Percentiles rank a stretch among this genome's conserved stretches.
These are phyloP conservation scores for Claviceps arundinis DNA, from an alignment of 2,329 filamentous ascomycete species.

Conservation along the genomic window DNA sequence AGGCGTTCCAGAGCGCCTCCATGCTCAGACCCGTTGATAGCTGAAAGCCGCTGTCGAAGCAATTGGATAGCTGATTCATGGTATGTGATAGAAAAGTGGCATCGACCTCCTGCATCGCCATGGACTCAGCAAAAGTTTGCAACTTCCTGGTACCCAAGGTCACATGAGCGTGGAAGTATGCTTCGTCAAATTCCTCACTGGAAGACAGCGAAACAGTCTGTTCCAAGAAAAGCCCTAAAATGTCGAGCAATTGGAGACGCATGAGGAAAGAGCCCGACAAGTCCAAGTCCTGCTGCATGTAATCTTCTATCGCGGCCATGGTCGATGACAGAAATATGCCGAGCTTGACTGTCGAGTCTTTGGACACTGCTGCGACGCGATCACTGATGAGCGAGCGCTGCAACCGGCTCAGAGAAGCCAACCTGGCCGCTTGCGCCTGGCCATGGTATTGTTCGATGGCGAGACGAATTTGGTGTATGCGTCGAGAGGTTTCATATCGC, in stretches of 20 bases:
- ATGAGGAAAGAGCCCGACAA: conserved; percentile 7
- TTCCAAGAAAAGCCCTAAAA: conserved; percentile 39
- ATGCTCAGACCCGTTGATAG: conserved; percentile 66
- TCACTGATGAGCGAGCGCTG: conserved; percentile 45
- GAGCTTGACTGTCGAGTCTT: conserved; percentile 46
- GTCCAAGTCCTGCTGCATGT: conserved; percentile 23
- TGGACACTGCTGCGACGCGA: conserved; percentile 41
- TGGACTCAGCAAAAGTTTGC: conserved; percentile 16
- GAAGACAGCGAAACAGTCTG: conserved; percentile 37
- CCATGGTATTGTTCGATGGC: conserved; percentile 26
- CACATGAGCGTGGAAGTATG: conserved; percentile 50
- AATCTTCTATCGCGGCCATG: conserved; percentile 28
- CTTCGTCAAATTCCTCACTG: conserved; percentile 41
- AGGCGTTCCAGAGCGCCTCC: conserved; percentile 62
- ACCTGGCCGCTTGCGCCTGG: conserved; percentile 29
- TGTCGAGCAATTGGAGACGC: conserved; percentile 17
- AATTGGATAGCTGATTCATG: conserved; percentile 30
- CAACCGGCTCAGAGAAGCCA: conserved; percentile 44
- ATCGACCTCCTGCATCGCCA: conserved; percentile 12
- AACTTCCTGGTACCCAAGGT: conserved; percentile 34
- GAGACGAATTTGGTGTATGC: conserved; percentile 28
- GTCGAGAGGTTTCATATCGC: conserved; percentile 37
- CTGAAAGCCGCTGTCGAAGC: conserved; percentile 58
- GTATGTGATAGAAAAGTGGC: conserved; percentile 27
- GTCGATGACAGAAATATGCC: conserved; percentile 35